Conservation (phyloP, 2,329 filamentous ascomycete species). For the Colletotrichum lentis region DNA sequence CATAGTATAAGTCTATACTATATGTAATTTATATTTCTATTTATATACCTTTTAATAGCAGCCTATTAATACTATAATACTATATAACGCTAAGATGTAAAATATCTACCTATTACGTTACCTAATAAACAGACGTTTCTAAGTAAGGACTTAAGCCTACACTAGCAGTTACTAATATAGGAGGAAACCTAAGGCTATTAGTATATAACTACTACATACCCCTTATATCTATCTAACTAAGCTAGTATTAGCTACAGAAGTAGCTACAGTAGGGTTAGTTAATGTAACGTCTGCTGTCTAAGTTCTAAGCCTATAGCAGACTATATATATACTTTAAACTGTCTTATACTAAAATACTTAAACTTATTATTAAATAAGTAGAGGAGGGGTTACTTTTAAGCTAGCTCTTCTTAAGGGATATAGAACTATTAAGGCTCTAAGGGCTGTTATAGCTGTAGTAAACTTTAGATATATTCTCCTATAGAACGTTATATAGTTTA, state of each 20-base stretch:
- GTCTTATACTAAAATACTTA: neutral
- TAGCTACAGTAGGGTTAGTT: constrained; percentile 17
- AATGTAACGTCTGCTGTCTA: neutral
- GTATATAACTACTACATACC: neutral
- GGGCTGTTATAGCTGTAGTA: neutral
- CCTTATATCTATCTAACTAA: neutral
- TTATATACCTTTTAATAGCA: neutral
- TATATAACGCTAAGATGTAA: neutral
- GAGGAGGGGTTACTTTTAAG: neutral
- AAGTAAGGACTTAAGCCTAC: neutral
- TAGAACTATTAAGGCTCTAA: neutral
- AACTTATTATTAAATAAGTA: neutral
- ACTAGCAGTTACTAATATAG: no score
- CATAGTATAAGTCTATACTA: no score
- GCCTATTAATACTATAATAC: neutral
- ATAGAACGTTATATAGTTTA: neutral
- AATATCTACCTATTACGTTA: neutral
- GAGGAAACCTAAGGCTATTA: no score
- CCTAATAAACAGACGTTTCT: neutral
- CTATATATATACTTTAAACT: neutral
- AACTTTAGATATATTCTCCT: neutral
- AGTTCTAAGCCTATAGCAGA: neutral
- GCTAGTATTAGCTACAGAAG: neutral
- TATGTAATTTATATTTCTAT: no score
- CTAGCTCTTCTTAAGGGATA: neutral